Base-by-base conservation (phyloP, 768 basidiomycete species). In the Porpolomopsis calyptriformis region DNA sequence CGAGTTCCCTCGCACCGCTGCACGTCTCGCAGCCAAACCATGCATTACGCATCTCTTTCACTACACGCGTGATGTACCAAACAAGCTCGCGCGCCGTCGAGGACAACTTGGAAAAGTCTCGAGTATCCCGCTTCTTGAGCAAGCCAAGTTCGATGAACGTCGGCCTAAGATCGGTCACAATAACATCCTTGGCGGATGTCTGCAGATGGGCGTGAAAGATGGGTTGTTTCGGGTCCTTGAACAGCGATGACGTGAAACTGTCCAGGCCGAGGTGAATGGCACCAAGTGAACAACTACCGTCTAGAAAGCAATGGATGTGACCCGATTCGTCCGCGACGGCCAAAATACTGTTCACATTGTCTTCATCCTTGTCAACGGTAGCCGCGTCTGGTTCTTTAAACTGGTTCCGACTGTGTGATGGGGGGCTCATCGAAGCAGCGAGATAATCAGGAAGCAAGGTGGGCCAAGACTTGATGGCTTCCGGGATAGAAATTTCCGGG, bases 261-360 rank as follows among this genome's bases (percentile, higher is more conserved):
- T 60, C 52, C 35, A 55, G 31, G 25, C 66, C 71, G 20, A 76
- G 50, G 22, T 55, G 57, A 25, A 82, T 60, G 18, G 65, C 59
- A 20, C 87, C 87, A 29, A 90, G 65, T 25, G 77, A 74, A 61
- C 82, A 90, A 50, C 73, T 76, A 12, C 87, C 88, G 55, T 90
- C 86, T 39, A 89, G 66, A 63, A 79, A 89, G 51, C 64, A 73
- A 58, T 80, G 73, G 31, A 87, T 57, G 46, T 60, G 60, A 4
- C 87, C 85, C 16, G 60, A 49, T 43, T 71, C 65, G 55, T 86
- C 84, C 12, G 79, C 59, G 35, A 78, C 71, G 24, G 72, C 66
- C 16, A 90, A 65, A 45, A 90, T 64, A 54, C 83, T 86, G 54
- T 81, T 77, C 24, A 72, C 56, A 54, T 78, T 77, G 49, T 75